Evolutionary conservation across 495 filamentous ascomycete genomes (phyloP), one percentile per base, ranked within the genome.

Genomic region (Hypoxylon lenormandii): DNA sequence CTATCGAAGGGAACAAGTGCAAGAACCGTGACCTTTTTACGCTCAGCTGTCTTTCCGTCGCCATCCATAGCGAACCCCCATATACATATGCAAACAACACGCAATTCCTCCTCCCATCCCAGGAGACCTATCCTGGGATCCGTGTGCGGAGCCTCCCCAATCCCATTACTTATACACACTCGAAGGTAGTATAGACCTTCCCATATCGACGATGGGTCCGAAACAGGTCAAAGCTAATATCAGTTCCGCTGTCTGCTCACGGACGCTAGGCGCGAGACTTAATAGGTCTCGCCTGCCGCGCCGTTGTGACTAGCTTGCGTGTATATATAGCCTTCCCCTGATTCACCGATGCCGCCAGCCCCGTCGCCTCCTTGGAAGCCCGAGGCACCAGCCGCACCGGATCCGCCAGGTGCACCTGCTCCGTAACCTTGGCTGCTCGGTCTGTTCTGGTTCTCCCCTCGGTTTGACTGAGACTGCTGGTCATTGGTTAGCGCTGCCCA

Each of bases 351-450:
- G 60, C 87, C 86, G 60, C 78, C 86, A 73, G 86, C 83, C 43
- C 83, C 76, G 47, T 85, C 87, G 62, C 88, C 80, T 28, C 85
- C 85, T 40, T 83, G 80, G 73, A 89, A 92, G 5, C 80, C 69
- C 33, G 72, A 46, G 13, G 64, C 37, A n/a, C 71, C 79, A 46
- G 81, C 78, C 5, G 81, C 75, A 51, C 83, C 82, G 22, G 82
- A 77, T 51, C 80, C 81, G 49, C 76, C 72, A 19, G 79, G 75
- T 30, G 75, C 76, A 50, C 82, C 80, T 28, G 85, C 84, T 42
- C 84, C 85, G 70, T 90, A 91, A 15, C 89, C 89, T 73, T 91
- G 90, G 78, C 90, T 91, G 46, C 81, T 81, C 46, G 91, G 90
- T 60, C 89, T 83, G 68, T 87, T 86, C 77, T 80, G 78, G 75